Evolutionary conservation across 345 rosid genomes (phyloP), one percentile per base, ranked within the genome.

Genomic region (Eucalyptus grandis): DNA sequence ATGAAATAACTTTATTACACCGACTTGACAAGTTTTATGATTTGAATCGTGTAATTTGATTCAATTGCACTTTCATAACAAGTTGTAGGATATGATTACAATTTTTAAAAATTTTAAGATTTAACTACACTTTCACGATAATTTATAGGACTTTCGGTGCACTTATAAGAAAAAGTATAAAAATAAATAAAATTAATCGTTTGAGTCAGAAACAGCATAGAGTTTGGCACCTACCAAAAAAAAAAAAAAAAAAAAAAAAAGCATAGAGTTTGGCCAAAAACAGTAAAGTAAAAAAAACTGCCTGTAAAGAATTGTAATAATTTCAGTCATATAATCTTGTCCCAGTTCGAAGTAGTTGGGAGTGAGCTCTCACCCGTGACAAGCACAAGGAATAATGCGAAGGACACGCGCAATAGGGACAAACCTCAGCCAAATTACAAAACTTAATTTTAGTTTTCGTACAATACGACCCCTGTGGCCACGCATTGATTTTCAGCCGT

Each of bases 71-170:
- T 10, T 56, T 56, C 3, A 26, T 3, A 5, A 56, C 1, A 26
- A 56, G 14, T 56, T 24, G 3, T 24, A 56, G 0, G 30, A 22
- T 26, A 9, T 56, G 0, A 26, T 24, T 24, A 56, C 6, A 10
- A 2, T 0, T 56, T 56, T 22, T 24, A 2, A 56, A 56, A 56
- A 2, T 4, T 22, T 56, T 10, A 56, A 26, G 1, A 56, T 0
- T 26, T 10, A 5, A 24, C 0, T 10, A 0, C 0, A 22, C 0
- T 56, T 56, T 56, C 1, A 2, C 3, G 0, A 56, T 9, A 9
- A 56, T 56, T 24, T 56, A 24, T 56, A 56, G 6, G 30, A 22
- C 3, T 9, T 19, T 5, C 2, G 26, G 26, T 53, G 11, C 58
- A 53, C 5, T 53, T 19, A 14, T 15, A 50, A 50, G 17, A 50